A percentile compares a stretch with the other conserved stretches of the same genome.
These are phyloP conservation scores for Mucor lusitanicus DNA, from an alignment of 371 early-diverging fungal species.

Conservation along the genomic window DNA sequence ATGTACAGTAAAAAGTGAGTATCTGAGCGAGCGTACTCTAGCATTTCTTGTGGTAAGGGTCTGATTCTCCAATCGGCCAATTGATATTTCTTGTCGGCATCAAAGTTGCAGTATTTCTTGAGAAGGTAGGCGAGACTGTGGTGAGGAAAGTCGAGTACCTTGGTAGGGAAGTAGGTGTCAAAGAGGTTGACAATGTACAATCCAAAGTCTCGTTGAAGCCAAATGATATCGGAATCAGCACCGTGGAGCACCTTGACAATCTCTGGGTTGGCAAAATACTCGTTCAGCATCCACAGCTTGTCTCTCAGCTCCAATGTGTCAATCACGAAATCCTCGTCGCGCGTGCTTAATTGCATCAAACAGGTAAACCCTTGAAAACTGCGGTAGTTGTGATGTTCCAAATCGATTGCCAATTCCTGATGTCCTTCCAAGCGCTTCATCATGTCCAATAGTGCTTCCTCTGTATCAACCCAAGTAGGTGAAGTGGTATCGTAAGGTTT, in stretches of 20 bases:
- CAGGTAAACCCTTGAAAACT: slow-evolving; percentile 95
- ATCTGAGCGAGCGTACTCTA: slow-evolving; percentile 91
- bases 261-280: slow-evolving; percentile 82
- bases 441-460: slow-evolving; percentile 65
- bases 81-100: slow-evolving; percentile 93
- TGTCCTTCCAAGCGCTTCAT: slow-evolving; percentile 59
- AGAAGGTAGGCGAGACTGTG: slow-evolving; percentile 88
- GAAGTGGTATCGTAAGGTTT: slow-evolving; percentile 63
- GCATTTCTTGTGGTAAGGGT: slow-evolving; percentile 91
- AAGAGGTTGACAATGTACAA: slow-evolving; percentile 94
- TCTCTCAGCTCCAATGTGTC: slow-evolving; percentile 89
- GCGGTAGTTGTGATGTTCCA: slow-evolving; percentile 94
- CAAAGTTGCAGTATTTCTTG: slow-evolving; percentile 74
- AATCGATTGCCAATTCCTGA: slow-evolving; percentile 89
- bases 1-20: slow-evolving; percentile 96
- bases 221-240: slow-evolving; percentile 93
- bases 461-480: slow-evolving; percentile 74
- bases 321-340: slow-evolving; percentile 87
- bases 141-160: slow-evolving; percentile 68
- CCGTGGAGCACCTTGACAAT: slow-evolving; percentile 96
- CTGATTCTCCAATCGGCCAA: slow-evolving; percentile 97
- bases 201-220: slow-evolving; percentile 98
- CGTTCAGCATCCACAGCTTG: slow-evolving; percentile 77
- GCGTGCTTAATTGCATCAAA: slow-evolving; percentile 91
- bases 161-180: slow-evolving; percentile 95